Base-by-base conservation (phyloP, 805 yeast genomes). In the Kodamaea lidongshanica region DNA sequence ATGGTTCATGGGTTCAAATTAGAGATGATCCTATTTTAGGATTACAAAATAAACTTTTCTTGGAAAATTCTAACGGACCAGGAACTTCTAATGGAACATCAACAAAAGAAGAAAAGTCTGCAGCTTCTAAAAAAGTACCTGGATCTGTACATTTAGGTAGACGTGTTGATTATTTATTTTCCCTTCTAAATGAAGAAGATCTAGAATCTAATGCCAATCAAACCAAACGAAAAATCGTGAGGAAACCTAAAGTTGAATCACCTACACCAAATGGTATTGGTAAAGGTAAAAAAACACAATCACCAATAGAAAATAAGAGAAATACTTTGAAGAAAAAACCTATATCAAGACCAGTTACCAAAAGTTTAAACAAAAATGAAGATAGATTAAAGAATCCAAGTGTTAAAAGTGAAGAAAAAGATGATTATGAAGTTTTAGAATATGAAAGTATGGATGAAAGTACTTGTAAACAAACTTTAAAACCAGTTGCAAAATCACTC, bases 21-120 rank as follows among this genome's bases (percentile, higher is more conserved):
- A 70, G 98, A 50, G 99, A 92, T 58, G 98, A 92, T 58, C 97
- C 98, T 2, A 70, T 85, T 30, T 67, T 92, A 35, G 88, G 87
- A 7, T 65, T 92, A 38, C 82, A 85, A 38, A 85, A 86, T 44
- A 92, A 86, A 62, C 61, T 92, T 42, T 92, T 76, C 47, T 65
- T 92, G 44, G 79, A 73, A 32, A 40, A 42, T 11, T 25, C 45
- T 12, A 36, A 46, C 25, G 33, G 28, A 3, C 32, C 22, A n/a
- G 27, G 28, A 9, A 39, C 27, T 11, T 39, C 44, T 21, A 42
- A 44, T 19, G 43, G 33, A 8, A 32, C 25, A 12, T 27, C 36
- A 4, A 12, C 23, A 9, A 41, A 39, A 28, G 45, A 29, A 4
- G 34, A 35, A 10, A 41, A 45, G 26, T 40, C 44, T 21, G 52